phyloP scores from a whole-genome alignment of 805 yeast species.

The Myxozyma mucilagina region DNA sequence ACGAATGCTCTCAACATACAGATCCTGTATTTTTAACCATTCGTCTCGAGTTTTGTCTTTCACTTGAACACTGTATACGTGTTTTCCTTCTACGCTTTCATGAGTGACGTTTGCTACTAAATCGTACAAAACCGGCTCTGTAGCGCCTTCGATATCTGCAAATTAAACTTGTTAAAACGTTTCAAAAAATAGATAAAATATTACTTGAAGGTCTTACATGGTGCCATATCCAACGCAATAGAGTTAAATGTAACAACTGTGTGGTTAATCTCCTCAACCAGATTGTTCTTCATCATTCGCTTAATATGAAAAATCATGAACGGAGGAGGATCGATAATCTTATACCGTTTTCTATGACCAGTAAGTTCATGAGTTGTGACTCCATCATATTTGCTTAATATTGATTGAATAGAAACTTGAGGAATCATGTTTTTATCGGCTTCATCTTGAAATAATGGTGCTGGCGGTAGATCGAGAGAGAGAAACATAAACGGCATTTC shows the following conservation, averaged over 20 bases:
- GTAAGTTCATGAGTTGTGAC: constrained; percentile 39
- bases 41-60: constrained; percentile 44
- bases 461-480: constrained; percentile 59
- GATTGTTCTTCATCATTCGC: constrained; percentile 48
- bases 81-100: constrained; percentile 40
- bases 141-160: constrained; percentile 23
- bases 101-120: constrained; percentile 53
- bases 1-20: constrained; percentile 49
- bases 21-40: constrained; percentile 64
- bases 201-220: constrained; percentile 32
- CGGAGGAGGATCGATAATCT: constrained; percentile 51
- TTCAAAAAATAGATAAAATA: neutral
- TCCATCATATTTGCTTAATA: constrained; percentile 47
- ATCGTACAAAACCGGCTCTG: constrained; percentile 42
- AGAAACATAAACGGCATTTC: constrained; percentile 51
- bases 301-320: constrained; percentile 58
- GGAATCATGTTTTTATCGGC: constrained; percentile 50
- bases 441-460: constrained; percentile 57
- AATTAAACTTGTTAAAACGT: neutral
- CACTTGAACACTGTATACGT: constrained; percentile 53
- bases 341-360: constrained; percentile 44
- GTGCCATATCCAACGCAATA: constrained; percentile 43
- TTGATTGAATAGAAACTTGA: constrained; percentile 43
- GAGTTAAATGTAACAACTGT: constrained; percentile 64
- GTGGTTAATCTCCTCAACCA: constrained; percentile 51